These are phyloP conservation scores for Metschnikowia proteae DNA, from an alignment of 805 yeast species.

Conservation along the genomic window DNA sequence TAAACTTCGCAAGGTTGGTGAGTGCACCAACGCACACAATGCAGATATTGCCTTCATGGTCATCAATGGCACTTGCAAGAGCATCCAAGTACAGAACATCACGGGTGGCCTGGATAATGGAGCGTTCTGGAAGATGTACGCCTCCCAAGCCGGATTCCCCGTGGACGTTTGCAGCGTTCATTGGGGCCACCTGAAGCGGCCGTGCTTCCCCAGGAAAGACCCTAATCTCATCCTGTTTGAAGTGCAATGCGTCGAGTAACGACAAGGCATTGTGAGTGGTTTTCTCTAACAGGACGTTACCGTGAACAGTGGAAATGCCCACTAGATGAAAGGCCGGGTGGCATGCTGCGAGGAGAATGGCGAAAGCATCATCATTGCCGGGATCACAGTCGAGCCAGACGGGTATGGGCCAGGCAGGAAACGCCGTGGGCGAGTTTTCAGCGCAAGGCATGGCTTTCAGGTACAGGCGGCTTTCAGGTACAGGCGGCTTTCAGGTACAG, in stretches of 20 bases:
- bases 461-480: too few relatives aligned
- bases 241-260: constrained; percentile 53
- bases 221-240: constrained; percentile 44
- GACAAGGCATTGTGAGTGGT: constrained; percentile 71
- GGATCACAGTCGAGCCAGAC: constrained; percentile 92
- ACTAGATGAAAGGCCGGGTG: constrained; percentile 55
- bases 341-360: constrained; percentile 59
- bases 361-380: constrained; percentile 85
- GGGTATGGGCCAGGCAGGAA: constrained; percentile 36
- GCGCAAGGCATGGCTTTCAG: constrained; percentile 5
- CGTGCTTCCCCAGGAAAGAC: constrained; percentile 63
- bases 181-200: constrained; percentile 52
- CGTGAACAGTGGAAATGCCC: constrained; percentile 76
- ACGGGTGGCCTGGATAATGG: constrained; percentile 26
- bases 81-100: constrained; percentile 34
- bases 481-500: too few relatives aligned
- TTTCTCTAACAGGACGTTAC: constrained; percentile 58
- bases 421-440: background rate
- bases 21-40: constrained; percentile 74
- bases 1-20: constrained; percentile 64
- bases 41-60: constrained; percentile 47
- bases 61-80: constrained; percentile 39
- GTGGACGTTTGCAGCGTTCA: constrained; percentile 61
- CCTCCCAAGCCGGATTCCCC: constrained; percentile 80
- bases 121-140: constrained; percentile 51